Percentiles rank a stretch among this genome's conserved stretches.
Evolutionary conservation across 306 rosid species (phyloP).

Genomic region (Mucuna pruriens): DNA sequence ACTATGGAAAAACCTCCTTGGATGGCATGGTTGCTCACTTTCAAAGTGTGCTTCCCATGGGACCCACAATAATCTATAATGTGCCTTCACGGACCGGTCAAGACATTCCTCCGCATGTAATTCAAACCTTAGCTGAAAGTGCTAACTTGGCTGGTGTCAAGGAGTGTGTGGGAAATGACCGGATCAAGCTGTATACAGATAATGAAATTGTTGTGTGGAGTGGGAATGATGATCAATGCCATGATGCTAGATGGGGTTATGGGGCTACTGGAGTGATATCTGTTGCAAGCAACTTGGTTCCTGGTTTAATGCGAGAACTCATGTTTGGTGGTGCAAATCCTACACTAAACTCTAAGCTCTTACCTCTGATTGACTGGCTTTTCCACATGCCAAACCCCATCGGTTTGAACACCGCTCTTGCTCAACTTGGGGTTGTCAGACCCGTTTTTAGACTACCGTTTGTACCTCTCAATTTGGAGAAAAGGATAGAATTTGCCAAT

Average conservation of each 20-base stretch:
- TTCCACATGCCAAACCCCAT: constrained; percentile 92
- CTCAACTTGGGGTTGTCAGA: constrained; percentile 93
- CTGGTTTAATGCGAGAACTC: constrained; percentile 80
- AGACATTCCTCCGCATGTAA: constrained; percentile 86
- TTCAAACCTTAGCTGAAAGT: constrained; percentile 62
- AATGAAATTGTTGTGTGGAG: constrained; percentile 85
- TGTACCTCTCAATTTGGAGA: constrained; percentile 79
- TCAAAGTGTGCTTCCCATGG: constrained; percentile 79
- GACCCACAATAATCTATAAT: constrained; percentile 87
- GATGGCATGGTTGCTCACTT: constrained; percentile 83
- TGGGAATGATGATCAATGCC: constrained; percentile 93
- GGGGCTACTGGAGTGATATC: constrained; percentile 97
- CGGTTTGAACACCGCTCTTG: constrained; percentile 89
- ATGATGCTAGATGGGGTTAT: constrained; percentile 87
- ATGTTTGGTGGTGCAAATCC: constrained; percentile 76
- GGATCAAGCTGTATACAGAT: constrained; percentile 65
- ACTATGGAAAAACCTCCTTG: constrained; percentile 89
- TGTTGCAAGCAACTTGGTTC: constrained; percentile 86
- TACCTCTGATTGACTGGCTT: constrained; percentile 87
- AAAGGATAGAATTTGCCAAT: constrained; percentile 74
- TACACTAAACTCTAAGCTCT: constrained; percentile 61
- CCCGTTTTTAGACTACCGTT: constrained; percentile 95
- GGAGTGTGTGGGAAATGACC: constrained; percentile 88
- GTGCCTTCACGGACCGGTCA: constrained; percentile 97
- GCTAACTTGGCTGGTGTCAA: constrained; percentile 83